phyloP scores from a whole-genome alignment of 768 basidiomycete species.

The Punctularia strigosozonata region DNA sequence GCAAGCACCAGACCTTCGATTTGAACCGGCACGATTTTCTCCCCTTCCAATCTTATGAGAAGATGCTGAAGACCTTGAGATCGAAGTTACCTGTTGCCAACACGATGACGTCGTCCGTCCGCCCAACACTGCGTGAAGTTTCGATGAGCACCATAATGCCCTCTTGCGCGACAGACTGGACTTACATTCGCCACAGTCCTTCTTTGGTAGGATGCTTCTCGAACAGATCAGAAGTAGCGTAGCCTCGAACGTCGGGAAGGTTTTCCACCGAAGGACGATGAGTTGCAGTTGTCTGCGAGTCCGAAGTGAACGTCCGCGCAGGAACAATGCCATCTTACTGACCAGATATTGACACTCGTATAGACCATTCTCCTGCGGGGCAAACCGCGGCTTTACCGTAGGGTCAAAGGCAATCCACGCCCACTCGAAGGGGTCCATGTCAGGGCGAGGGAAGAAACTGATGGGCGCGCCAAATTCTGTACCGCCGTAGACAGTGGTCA shows the following conservation, averaged over 20 bases:
- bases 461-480: not conserved
- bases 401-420: not conserved
- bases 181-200: not conserved
- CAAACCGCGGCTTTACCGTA: not conserved
- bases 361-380: not conserved
- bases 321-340: not conserved
- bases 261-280: not conserved
- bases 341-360: not conserved
- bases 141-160: not conserved
- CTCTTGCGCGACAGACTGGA: not conserved
- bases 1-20: not conserved
- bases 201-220: not conserved
- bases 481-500: not conserved
- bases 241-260: constrained; percentile 1
- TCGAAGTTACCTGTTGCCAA: constrained; percentile 21
- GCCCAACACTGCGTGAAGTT: constrained; percentile 3
- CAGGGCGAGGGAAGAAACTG: no score
- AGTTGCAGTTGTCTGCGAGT: not conserved
- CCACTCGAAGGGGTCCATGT: not conserved
- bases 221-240: constrained; percentile 3
- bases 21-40: not conserved
- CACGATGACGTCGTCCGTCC: constrained; percentile 28
- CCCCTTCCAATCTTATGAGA: not conserved
- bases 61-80: not conserved
- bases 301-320: not conserved